These are phyloP conservation scores for Suillus clintonianus DNA, from an alignment of 768 basidiomycete species.

Conservation along the genomic window DNA sequence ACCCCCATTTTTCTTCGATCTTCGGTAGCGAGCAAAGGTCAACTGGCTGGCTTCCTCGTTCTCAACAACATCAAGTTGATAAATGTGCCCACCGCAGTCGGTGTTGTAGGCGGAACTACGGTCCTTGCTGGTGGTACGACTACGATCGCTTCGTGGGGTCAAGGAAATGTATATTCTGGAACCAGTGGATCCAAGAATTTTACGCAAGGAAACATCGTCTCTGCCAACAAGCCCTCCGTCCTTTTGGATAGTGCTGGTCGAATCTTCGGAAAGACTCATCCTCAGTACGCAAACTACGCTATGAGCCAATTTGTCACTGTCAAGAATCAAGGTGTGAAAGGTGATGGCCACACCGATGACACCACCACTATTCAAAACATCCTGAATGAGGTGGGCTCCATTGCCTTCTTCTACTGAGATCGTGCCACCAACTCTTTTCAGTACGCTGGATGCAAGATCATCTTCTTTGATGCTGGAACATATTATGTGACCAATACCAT, in stretches of 20 bases:
- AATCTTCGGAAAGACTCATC: constrained; percentile 64
- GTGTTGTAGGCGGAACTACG: constrained; percentile 35
- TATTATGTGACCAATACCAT: constrained; percentile 51
- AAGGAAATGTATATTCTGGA: constrained; percentile 73
- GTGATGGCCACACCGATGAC: constrained; percentile 78
- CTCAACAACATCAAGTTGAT: constrained; percentile 38
- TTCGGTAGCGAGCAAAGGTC: constrained; percentile 33
- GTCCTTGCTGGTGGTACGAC: constrained; percentile 38
- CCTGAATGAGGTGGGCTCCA: constrained; percentile 49
- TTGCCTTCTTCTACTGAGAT: background rate
- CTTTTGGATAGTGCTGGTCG: constrained; percentile 59
- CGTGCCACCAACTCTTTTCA: constrained; percentile 27
- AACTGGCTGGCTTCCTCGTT: constrained; percentile 37
- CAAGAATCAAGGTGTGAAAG: constrained; percentile 66
- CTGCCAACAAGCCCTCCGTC: constrained; percentile 55
- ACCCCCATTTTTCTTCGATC: constrained; percentile 48
- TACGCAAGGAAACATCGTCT: constrained; percentile 49
- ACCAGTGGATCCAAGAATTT: constrained; percentile 44
- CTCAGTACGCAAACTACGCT: constrained; percentile 66
- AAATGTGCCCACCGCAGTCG: constrained; percentile 42
- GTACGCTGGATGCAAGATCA: constrained; percentile 75
- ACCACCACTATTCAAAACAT: constrained; percentile 65
- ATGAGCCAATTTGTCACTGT: constrained; percentile 72
- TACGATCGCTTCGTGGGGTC: constrained; percentile 60
- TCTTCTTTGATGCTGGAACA: constrained; percentile 75